A percentile compares a stretch with the other conserved stretches of the same genome.
Evolutionary conservation across 805 yeast genomes (phyloP).

Genomic region (Lipomyces yamanashiensis): DNA sequence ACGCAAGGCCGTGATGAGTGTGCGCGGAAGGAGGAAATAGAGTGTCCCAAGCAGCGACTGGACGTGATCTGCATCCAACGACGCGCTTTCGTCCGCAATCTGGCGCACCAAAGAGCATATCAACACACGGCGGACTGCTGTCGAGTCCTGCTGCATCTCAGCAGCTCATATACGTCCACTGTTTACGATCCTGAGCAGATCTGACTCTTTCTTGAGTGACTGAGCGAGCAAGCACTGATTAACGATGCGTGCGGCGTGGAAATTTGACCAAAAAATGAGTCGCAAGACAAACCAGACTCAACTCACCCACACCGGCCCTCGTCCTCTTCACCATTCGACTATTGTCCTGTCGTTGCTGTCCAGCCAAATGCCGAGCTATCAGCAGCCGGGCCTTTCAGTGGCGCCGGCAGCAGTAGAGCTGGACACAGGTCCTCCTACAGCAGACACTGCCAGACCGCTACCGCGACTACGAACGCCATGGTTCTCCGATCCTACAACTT

Average conservation of each 20-base stretch:
- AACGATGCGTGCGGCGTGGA: too few species aligned
- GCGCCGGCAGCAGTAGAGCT: not conserved
- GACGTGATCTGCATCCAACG: not conserved
- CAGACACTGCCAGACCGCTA: slow-evolving; percentile 1
- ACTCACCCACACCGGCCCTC: not conserved
- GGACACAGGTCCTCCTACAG: not conserved
- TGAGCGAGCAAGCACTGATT: too few species aligned
- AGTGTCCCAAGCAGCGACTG: slow-evolving; percentile 7
- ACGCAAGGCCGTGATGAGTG: slow-evolving; percentile 19
- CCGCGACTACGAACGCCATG: slow-evolving; percentile 15
- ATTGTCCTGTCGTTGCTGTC: not conserved
- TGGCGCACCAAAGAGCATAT: slow-evolving; percentile 16
- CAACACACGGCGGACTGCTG: slow-evolving; percentile 11
- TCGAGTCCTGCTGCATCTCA: slow-evolving; percentile 9
- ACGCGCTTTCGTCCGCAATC: not conserved
- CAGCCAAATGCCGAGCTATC: slow-evolving; percentile 11
- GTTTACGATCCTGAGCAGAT: too few species aligned
- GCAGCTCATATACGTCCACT: not conserved
- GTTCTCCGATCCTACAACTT: slow-evolving; percentile 22
- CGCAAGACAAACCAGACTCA: not conserved
- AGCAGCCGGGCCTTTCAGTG: slow-evolving; percentile 8
- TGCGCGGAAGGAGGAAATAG: slow-evolving; percentile 19
- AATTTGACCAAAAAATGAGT: too few species aligned
- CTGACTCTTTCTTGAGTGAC: too few species aligned
- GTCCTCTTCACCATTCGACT: not conserved